phyloP scores from a whole-genome alignment of 106 monocot species.

The Chionographis japonica region DNA sequence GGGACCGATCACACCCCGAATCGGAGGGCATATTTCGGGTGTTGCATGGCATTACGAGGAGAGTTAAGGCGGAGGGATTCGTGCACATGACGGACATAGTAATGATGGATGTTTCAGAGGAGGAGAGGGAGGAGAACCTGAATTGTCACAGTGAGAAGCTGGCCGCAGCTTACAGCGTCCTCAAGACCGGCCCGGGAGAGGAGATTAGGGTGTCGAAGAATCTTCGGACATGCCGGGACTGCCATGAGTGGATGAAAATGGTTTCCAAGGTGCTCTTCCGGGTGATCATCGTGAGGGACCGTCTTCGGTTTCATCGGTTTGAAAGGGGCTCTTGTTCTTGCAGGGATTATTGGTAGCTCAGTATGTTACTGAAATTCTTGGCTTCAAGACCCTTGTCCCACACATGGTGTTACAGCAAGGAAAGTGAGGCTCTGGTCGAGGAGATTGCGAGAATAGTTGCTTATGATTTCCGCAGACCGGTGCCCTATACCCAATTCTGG shows the following conservation, averaged over 20 bases:
- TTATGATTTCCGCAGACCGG: no score
- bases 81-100: slow-evolving; percentile 23
- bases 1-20: slow-evolving; percentile 32
- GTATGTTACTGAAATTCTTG: no score
- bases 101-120: slow-evolving; percentile 50
- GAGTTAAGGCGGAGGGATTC: slow-evolving; percentile 39
- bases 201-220: slow-evolving; percentile 71
- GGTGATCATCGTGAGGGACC: slow-evolving; percentile 51
- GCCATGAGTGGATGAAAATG: slow-evolving; percentile 70
- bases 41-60: slow-evolving; percentile 23
- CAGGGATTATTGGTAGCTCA: slow-evolving; percentile 56
- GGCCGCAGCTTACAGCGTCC: slow-evolving; percentile 47
- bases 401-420: no score
- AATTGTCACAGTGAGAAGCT: slow-evolving; percentile 66
- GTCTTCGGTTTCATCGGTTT: slow-evolving; percentile 62
- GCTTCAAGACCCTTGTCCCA: no score
- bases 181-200: slow-evolving; percentile 36
- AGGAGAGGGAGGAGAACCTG: slow-evolving; percentile 66
- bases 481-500: no score
- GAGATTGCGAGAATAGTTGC: no score
- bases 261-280: slow-evolving; percentile 39
- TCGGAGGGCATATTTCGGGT: slow-evolving; percentile 16
- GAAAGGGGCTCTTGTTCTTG: slow-evolving; percentile 56
- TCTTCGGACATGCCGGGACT: slow-evolving; percentile 50
- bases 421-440: no score